Base-by-base conservation (phyloP, 1,139 yeast genomes). In the Yamadazyma diospyri region DNA sequence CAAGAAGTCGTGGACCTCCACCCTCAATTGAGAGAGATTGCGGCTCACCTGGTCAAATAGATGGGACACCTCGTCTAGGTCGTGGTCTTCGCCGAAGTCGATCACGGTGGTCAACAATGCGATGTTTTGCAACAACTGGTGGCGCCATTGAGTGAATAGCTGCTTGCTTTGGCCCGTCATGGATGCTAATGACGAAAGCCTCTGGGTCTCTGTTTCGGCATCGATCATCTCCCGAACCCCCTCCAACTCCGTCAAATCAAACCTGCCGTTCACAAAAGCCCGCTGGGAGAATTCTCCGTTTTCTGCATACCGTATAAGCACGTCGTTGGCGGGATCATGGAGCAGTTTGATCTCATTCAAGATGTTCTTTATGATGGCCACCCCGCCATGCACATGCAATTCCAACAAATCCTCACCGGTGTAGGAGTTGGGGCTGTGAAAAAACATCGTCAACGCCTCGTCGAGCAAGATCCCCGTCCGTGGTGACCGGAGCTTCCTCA, bases 41-140 rank as follows among this genome's bases (percentile, higher is more conserved):
- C 23, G 29, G 9, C 60, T 65, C 1, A 85, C 88, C 1, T 59
- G 57, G 10, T 56, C 59, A 36, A 85, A 72, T 13, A 81, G 62
- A 10, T 55, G 51, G 4, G 57, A 61, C 1, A 72, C 69, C 43
- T 82, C 83, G 8, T 81, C 88, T 20, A 87, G 68, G 42, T 86
- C 95, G 35, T 85, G 86, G 44, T 87, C 95, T 43, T 92, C 98
- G n/a, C 95, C 97, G 53, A 92, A 92, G 57, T 94, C 98, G 31
- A 92, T 86, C 3, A 89, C 71, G 0, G 97, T 95, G 0, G 97
- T 81, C 30, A 92, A 56, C 34, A 82, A 59, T 0, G 95, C 95
- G 36, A 83, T 74, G 41, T 78, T 72, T 4, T 76, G 64, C 2
- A 92, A 67, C 2, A 92, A 69, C 15, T 68, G 61, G 9, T 67